Evolutionary conservation across 371 early-diverging fungal species (phyloP).

Genomic region (Vairimorpha ceranae): DNA sequence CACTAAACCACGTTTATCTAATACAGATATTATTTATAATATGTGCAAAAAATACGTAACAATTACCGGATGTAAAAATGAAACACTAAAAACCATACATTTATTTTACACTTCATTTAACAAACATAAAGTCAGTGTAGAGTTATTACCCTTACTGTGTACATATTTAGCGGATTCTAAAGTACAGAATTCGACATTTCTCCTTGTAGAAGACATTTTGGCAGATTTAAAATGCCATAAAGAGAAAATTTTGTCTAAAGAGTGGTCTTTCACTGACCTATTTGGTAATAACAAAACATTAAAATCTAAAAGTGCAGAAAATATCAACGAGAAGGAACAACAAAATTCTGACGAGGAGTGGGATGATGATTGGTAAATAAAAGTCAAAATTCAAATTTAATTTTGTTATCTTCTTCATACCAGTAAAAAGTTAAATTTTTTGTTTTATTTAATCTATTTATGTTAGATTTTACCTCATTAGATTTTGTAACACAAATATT

Average conservation of each 20-base stretch:
- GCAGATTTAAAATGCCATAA: slow-evolving; percentile 37
- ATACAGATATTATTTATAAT: slow-evolving; percentile 36
- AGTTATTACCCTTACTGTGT: slow-evolving; percentile 44
- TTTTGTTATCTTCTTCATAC: not conserved
- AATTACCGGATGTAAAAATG: slow-evolving; percentile 6
- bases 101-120: slow-evolving; percentile 39
- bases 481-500: slow-evolving; percentile 1
- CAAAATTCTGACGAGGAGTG: slow-evolving; percentile 23
- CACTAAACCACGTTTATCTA: not conserved
- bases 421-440: not conserved
- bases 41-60: slow-evolving; percentile 30
- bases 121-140: slow-evolving; percentile 42
- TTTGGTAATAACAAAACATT: slow-evolving; percentile 23
- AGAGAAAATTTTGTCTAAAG: slow-evolving; percentile 33
- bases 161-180: slow-evolving; percentile 37
- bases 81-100: slow-evolving; percentile 18
- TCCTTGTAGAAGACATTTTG: slow-evolving; percentile 48
- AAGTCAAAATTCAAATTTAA: not conserved
- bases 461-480: not conserved
- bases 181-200: slow-evolving; percentile 35
- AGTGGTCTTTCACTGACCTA: slow-evolving; percentile 42
- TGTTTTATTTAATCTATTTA: not conserved
- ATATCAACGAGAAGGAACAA: slow-evolving; percentile 11
- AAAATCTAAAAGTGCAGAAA: not conserved
- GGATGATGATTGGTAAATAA: slow-evolving; percentile 26